These are phyloP conservation scores for Cladosporium phlei DNA, from an alignment of 2,329 filamentous ascomycete species.

Conservation along the genomic window DNA sequence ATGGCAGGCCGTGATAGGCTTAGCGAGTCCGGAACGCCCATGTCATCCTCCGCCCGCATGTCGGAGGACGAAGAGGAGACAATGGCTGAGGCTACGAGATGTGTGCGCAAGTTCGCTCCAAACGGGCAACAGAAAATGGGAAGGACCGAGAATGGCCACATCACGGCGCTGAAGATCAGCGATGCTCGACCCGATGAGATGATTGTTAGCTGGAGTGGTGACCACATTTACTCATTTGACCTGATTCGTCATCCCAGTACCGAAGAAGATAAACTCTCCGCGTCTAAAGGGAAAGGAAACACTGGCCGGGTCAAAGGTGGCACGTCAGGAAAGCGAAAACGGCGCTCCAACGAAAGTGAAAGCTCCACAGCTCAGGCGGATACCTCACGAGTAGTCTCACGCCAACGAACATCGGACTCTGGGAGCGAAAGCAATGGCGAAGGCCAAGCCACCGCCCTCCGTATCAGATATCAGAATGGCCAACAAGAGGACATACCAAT, in stretches of 20 bases:
- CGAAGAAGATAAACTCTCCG: slow-evolving; percentile 32
- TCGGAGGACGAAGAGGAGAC: slow-evolving; percentile 47
- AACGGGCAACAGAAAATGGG: slow-evolving; percentile 52
- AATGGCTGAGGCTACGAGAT: slow-evolving; percentile 57
- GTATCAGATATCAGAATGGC: slow-evolving; percentile 57
- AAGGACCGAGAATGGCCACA: slow-evolving; percentile 56
- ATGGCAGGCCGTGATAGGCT: slow-evolving; percentile 60
- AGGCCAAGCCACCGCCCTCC: slow-evolving; percentile 39
- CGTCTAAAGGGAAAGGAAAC: slow-evolving; percentile 19
- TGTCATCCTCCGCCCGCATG: slow-evolving; percentile 39
- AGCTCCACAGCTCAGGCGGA: slow-evolving; percentile 27
- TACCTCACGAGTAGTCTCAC: slow-evolving; percentile 42
- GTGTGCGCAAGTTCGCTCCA: slow-evolving; percentile 63
- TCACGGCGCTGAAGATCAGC: slow-evolving; percentile 67
- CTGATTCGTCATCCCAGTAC: slow-evolving; percentile 56
- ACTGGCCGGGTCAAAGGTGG: slow-evolving; percentile 21
- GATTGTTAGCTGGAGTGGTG: slow-evolving; percentile 63
- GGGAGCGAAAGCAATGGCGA: slow-evolving; percentile 24
- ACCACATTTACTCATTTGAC: slow-evolving; percentile 61
- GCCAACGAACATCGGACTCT: slow-evolving; percentile 43
- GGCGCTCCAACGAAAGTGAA: slow-evolving; percentile 40
- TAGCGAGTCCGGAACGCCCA: slow-evolving; percentile 48
- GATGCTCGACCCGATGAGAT: slow-evolving; percentile 65
- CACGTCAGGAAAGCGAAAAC: slow-evolving; percentile 54
- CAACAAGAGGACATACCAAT: slow-evolving; percentile 56